Conservation (phyloP, 2,329 filamentous ascomycete genomes). For the Paraphoma sp. region DNA sequence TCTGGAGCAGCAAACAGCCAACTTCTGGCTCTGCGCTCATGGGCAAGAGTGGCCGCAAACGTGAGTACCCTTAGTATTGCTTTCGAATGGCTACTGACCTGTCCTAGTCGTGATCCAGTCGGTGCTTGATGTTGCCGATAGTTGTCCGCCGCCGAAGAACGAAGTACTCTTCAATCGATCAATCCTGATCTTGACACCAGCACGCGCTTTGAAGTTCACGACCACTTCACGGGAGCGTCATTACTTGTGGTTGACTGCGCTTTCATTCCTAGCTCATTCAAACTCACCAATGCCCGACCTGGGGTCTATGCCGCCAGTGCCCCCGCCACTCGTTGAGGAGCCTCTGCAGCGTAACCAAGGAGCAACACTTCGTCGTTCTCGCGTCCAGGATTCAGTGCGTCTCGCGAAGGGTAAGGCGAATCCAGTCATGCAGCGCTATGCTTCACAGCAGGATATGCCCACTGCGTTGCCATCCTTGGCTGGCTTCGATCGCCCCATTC, state of each 20-base stretch:
- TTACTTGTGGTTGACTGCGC: conserved; percentile 90
- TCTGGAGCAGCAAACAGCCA: conserved; percentile 99
- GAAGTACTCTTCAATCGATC: conserved; percentile 82
- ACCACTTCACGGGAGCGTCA: conserved; percentile 83
- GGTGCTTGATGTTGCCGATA: conserved; percentile 94
- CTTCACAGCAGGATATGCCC: conserved; percentile 35
- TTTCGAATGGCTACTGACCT: conserved; percentile 18
- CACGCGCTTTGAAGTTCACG: conserved; percentile 94
- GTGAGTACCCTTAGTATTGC: conserved; percentile 63
- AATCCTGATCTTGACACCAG: conserved; percentile 91
- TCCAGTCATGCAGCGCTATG: conserved; percentile 44
- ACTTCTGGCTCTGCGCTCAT: conserved; percentile 84
- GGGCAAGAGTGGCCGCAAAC: conserved; percentile 92
- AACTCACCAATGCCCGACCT: conserved; percentile 81
- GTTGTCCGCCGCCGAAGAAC: conserved; percentile 82
- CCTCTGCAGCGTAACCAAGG: conserved; percentile 43
- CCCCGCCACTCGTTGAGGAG: conserved; percentile 43
- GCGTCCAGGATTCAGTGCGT: conserved; percentile 87
- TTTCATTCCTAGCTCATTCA: conserved; percentile 94
- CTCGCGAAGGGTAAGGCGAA: conserved; percentile 75
- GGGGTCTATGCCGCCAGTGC: conserved; percentile 53
- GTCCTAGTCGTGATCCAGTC: conserved; percentile 86
- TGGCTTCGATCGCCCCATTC: conserved; percentile 53
- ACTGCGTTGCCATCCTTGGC: conserved; percentile 37
- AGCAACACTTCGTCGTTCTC: conserved; percentile 57